phyloP scores from a whole-genome alignment of 75 land plant genomes.

The Ceratopteris richardii region DNA sequence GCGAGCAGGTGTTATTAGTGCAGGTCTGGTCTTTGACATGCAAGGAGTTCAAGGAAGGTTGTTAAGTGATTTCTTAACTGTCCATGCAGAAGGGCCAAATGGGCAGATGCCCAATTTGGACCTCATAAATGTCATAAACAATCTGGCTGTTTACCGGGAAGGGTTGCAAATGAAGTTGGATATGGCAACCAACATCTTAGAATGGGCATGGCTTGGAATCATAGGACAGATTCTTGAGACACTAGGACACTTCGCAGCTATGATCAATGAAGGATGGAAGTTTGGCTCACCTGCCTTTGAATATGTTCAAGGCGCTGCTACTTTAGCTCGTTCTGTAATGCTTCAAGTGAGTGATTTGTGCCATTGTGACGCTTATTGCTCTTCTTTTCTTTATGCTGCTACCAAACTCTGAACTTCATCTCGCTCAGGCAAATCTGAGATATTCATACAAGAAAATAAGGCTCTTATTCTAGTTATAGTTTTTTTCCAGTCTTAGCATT shows the following conservation, averaged over 20 bases:
- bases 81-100: constrained; percentile 84
- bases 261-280: constrained; percentile 58
- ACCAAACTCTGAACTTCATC: no score
- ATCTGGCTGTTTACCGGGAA: constrained; percentile 74
- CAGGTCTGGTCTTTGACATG: constrained; percentile 70
- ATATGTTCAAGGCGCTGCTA: constrained; percentile 75
- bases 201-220: constrained; percentile 41
- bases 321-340: constrained; percentile 71
- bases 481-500: no score
- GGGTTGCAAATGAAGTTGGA: constrained; percentile 56
- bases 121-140: constrained; percentile 78
- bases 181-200: constrained; percentile 28
- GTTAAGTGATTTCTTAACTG: constrained; percentile 38
- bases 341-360: constrained; percentile 45
- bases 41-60: constrained; percentile 11
- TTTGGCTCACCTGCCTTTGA: constrained; percentile 57
- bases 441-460: no score
- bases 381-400: not conserved
- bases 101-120: constrained; percentile 98
- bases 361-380: not conserved
- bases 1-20: constrained; percentile 92
- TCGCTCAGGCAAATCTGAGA: no score
- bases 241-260: constrained; percentile 39
- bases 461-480: no score
- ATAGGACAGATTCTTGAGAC: constrained; percentile 51